Percentiles rank a stretch among this genome's conserved stretches.
Evolutionary conservation across 2,329 filamentous ascomycete species (phyloP).

Genomic region (Aspergillus uvarum): DNA sequence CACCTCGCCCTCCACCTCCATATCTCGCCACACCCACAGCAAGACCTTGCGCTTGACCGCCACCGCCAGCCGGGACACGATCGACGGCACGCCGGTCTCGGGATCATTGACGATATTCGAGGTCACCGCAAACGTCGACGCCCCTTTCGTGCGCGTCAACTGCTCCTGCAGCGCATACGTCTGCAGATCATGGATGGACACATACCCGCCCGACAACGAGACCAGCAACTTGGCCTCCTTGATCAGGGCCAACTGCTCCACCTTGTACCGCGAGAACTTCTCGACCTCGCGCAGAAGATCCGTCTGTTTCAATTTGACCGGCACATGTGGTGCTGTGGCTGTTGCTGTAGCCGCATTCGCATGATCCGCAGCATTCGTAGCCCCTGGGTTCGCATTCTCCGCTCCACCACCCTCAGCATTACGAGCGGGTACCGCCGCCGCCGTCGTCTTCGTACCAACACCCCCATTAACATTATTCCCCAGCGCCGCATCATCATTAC

Average conservation of each 20-base stretch:
- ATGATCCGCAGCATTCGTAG: neutral
- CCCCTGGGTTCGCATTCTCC: slow-evolving; percentile 3
- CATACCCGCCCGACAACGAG: slow-evolving; percentile 83
- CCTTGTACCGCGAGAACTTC: slow-evolving; percentile 83
- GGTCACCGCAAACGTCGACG: slow-evolving; percentile 85
- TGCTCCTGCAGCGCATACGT: slow-evolving; percentile 80
- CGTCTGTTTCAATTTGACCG: slow-evolving; percentile 56
- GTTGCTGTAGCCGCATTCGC: neutral
- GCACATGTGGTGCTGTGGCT: slow-evolving; percentile 3
- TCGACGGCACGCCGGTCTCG: slow-evolving; percentile 82
- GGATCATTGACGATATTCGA: slow-evolving; percentile 93
- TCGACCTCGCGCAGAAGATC: slow-evolving; percentile 90
- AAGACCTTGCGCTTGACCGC: slow-evolving; percentile 87
- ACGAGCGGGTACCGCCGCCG: neutral
- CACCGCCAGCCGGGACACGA: slow-evolving; percentile 87
- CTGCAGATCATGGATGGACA: slow-evolving; percentile 86
- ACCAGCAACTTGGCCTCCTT: slow-evolving; percentile 92
- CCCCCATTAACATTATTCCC: neutral
- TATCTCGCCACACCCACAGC: slow-evolving; percentile 94
- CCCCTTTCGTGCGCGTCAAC: slow-evolving; percentile 80
- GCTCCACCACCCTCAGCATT: neutral
- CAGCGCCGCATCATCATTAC: neutral
- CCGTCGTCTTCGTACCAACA: neutral
- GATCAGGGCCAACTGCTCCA: slow-evolving; percentile 92
- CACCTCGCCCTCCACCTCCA: slow-evolving; percentile 73